Conservation (phyloP, 2,329 filamentous ascomycete species). For the Nannizziopsis barbatae region DNA sequence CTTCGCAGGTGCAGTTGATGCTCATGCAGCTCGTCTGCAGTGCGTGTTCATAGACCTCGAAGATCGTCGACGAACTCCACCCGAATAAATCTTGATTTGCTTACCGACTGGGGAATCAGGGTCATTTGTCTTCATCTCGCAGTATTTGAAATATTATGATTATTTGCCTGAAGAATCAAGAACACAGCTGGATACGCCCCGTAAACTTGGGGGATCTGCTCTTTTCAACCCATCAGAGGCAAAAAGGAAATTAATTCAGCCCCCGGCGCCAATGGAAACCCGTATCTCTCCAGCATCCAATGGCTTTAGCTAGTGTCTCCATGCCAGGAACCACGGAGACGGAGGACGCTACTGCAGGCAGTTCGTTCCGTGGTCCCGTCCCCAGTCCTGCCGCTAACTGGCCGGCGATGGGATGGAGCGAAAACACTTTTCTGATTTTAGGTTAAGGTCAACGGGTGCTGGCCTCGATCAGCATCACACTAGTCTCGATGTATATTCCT, state of each 20-base stretch:
- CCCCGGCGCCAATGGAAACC: background rate
- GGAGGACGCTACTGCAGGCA: constrained; percentile 15
- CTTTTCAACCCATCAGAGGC: background rate
- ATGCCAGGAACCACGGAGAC: constrained; percentile 11
- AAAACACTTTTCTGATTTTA: background rate
- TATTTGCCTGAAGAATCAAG: background rate
- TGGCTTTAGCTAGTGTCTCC: background rate
- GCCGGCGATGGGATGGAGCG: background rate
- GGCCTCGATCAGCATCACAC: constrained; percentile 9
- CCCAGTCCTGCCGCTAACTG: constrained; percentile 9
- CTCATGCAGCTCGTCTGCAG: no score
- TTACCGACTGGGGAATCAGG: background rate
- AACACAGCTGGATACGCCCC: background rate
- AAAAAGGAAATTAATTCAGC: background rate
- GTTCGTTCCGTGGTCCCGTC: constrained; percentile 12
- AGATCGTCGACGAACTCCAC: no score
- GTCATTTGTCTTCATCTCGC: background rate
- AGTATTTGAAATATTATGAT: no score
- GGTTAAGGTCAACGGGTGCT: constrained; percentile 11
- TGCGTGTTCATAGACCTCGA: no score
- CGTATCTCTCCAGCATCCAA: constrained; percentile 1
- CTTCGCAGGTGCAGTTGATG: no score
- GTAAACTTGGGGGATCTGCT: background rate
- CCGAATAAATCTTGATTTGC: no score
- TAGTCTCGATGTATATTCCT: constrained; percentile 11